These are phyloP conservation scores for Tetraselmis striata DNA, from an alignment of 139 green algal genomes.

Conservation along the genomic window DNA sequence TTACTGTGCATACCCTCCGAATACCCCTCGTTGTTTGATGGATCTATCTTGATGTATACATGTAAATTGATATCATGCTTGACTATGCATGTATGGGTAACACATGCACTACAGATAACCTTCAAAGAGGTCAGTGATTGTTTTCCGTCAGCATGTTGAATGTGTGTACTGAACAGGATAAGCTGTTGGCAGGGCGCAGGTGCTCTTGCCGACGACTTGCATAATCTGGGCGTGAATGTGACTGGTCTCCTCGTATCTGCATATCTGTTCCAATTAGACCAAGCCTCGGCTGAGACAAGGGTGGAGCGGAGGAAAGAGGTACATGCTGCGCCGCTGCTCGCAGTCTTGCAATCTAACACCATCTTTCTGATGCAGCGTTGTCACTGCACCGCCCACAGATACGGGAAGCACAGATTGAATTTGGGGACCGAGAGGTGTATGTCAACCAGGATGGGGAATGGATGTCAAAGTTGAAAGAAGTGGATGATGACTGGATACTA, in stretches of 20 bases:
- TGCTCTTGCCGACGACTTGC: too few relatives aligned
- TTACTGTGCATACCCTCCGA: neutral
- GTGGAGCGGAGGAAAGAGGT: slow-evolving; percentile 33
- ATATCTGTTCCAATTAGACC: slow-evolving; percentile 30
- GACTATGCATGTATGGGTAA: too few relatives aligned
- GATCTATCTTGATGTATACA: neutral
- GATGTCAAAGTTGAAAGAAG: slow-evolving; percentile 55
- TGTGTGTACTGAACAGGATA: too few relatives aligned
- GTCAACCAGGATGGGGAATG: slow-evolving; percentile 49
- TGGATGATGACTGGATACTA: slow-evolving; percentile 63
- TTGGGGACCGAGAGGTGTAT: slow-evolving; percentile 57
- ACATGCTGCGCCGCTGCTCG: too few relatives aligned
- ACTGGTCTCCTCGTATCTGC: slow-evolving; percentile 30
- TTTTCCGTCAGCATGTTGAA: too few relatives aligned
- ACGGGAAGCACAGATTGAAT: slow-evolving; percentile 43
- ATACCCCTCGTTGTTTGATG: neutral
- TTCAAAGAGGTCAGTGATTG: too few relatives aligned
- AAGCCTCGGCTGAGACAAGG: slow-evolving; percentile 15
- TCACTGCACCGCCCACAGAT: slow-evolving; percentile 13
- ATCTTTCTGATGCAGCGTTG: too few relatives aligned
- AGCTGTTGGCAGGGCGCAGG: too few relatives aligned
- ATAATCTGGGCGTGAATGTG: slow-evolving; percentile 36
- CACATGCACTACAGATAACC: too few relatives aligned
- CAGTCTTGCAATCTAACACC: neutral
- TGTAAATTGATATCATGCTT: neutral